These are phyloP conservation scores for Monilinia vaccinii-corymbosi DNA, from an alignment of 2,329 filamentous ascomycete genomes.

Conservation along the genomic window DNA sequence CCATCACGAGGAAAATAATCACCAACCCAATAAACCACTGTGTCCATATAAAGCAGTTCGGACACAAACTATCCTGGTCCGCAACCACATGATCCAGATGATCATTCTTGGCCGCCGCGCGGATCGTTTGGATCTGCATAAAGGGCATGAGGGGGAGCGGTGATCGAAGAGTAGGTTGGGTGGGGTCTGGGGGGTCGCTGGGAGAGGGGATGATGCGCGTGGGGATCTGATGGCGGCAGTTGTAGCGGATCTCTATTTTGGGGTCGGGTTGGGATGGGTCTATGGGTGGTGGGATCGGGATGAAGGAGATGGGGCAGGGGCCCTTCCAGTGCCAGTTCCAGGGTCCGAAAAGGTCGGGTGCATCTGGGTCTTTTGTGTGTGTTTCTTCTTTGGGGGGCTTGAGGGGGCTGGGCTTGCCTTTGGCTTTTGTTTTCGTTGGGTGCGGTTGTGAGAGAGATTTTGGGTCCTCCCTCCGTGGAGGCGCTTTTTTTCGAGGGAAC, in stretches of 20 bases:
- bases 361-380: accelerated
- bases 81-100: not conserved
- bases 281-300: not conserved
- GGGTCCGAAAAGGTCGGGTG: not conserved
- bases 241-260: not conserved
- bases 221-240: not conserved
- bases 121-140: not conserved
- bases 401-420: not conserved
- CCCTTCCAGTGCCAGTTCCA: not conserved
- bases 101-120: not conserved
- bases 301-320: not conserved
- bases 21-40: not conserved
- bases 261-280: not conserved
- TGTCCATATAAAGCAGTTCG: not conserved
- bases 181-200: no score
- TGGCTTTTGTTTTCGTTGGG: not conserved
- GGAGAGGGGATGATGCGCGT: not conserved
- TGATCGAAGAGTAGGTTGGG: no score
- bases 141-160: not conserved
- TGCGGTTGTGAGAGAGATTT: not conserved
- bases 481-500: no score
- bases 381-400: not conserved
- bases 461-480: no score
- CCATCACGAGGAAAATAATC: not conserved
- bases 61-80: not conserved